Evolutionary conservation across 2,329 filamentous ascomycete genomes (phyloP), one percentile per base, ranked within the genome.

Genomic region (Aureobasidium uvarum): DNA sequence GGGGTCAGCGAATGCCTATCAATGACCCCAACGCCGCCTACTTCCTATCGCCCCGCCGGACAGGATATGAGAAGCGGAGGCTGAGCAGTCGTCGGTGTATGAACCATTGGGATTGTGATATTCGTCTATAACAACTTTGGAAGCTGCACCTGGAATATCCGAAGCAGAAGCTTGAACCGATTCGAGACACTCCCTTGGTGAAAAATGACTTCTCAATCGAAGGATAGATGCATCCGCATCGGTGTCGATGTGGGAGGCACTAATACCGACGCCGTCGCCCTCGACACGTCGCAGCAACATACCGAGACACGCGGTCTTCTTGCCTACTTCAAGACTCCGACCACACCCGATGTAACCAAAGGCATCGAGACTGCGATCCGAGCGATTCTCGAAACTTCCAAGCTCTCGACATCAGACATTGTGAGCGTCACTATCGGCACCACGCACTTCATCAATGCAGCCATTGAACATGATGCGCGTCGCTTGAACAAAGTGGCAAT

Each of bases 401-500:
- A 70, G 3, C 68, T 78, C 1, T 70, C 74, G 11, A 69, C 72
- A 0, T 67, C 74, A 0, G 68, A 74, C 46, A 74, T 74, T 14
- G 72, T 69, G 1, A 81, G 79, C 66, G 77, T 83, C 5, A 82
- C 80, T 8, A 79, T 84, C 59, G 81, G 82, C 31, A 84, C 81
- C 1, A 85, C 83, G 0, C 80, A 72, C 59, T 74, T 75, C 67
- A 73, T 74, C 65, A 76, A 75, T 54, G 72, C 73, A 11, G 73
- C 74, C 5, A 68, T 74, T 11, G 72, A 74, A 59, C 72, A 72
- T 38, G 73, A 85, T 72, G 75, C 77, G 3, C 75, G 78, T 28
- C 78, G 82, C 16, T 73, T 85, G 6, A 80, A 79, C 13, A 77
- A 77, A 58, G 83, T 86, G 7, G 83, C 82, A 13, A 79, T 85